Conservation (phyloP, 2,329 filamentous ascomycete genomes). For the Penicillium polonicum region DNA sequence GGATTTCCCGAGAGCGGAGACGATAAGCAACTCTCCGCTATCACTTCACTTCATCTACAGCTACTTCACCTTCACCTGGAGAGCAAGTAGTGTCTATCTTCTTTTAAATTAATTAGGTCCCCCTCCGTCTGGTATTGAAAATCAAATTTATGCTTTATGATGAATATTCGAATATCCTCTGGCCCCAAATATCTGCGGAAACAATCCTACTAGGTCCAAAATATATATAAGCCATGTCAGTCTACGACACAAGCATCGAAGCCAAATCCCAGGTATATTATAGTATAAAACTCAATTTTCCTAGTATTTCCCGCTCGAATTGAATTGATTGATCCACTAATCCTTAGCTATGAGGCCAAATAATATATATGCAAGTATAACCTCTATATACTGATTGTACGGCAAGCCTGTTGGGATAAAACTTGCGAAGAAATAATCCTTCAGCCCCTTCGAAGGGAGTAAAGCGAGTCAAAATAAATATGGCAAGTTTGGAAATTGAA, state of each 20-base stretch:
- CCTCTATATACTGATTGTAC: not conserved
- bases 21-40: constrained; percentile 14
- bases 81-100: not conserved
- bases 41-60: not conserved
- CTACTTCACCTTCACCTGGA: not conserved
- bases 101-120: not conserved
- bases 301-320: not conserved
- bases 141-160: not conserved
- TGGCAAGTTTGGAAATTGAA: not conserved
- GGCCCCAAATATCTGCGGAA: not conserved
- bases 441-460: not conserved
- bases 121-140: not conserved
- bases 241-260: not conserved
- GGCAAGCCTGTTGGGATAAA: not conserved
- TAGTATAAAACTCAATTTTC: not conserved
- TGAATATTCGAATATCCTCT: not conserved
- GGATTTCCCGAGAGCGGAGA: constrained; percentile 25
- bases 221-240: not conserved
- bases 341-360: not conserved
- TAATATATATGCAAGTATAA: not conserved
- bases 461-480: not conserved
- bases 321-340: not conserved
- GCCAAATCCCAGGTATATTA: not conserved
- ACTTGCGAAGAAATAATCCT: not conserved
- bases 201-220: too few species aligned